phyloP scores from a whole-genome alignment of 768 basidiomycete genomes.

The Arthromyces matolae region DNA sequence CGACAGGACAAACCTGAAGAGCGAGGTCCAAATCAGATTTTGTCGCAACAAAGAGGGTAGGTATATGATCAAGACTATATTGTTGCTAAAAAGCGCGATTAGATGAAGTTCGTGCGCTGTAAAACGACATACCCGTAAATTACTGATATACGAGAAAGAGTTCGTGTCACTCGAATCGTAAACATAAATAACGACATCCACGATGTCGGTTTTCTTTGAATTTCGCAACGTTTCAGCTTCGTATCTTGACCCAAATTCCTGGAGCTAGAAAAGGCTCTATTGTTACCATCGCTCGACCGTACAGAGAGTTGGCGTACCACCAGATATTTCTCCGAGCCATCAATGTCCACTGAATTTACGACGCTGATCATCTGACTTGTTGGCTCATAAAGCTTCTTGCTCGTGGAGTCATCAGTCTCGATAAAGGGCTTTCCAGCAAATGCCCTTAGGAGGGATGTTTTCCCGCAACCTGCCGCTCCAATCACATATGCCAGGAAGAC shows the following conservation, averaged over 20 bases:
- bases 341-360: slow-evolving; percentile 92
- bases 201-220: slow-evolving; percentile 85
- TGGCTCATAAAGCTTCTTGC: slow-evolving; percentile 74
- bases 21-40: slow-evolving; percentile 98
- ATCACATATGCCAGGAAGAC: slow-evolving; percentile 93
- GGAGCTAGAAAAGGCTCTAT: slow-evolving; percentile 52
- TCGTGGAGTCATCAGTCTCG: slow-evolving; percentile 80
- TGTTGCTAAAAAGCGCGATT: slow-evolving; percentile 69
- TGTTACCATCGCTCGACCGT: background rate
- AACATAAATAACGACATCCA: slow-evolving; percentile 93
- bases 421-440: slow-evolving; percentile 83
- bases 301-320: slow-evolving; percentile 60
- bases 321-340: slow-evolving; percentile 92
- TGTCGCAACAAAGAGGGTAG: slow-evolving; percentile 96
- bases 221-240: slow-evolving; percentile 88
- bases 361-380: slow-evolving; percentile 89
- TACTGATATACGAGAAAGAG: slow-evolving; percentile 97
- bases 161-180: slow-evolving; percentile 98
- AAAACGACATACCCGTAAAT: slow-evolving; percentile 64
- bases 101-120: slow-evolving; percentile 1
- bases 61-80: slow-evolving; percentile 92
- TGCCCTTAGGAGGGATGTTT: slow-evolving; percentile 80
- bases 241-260: slow-evolving; percentile 96
- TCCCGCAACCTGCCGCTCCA: slow-evolving; percentile 94
- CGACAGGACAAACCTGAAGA: slow-evolving; percentile 79